phyloP scores from a whole-genome alignment of 371 early-diverging fungal genomes.

The Mortierella sp. region DNA sequence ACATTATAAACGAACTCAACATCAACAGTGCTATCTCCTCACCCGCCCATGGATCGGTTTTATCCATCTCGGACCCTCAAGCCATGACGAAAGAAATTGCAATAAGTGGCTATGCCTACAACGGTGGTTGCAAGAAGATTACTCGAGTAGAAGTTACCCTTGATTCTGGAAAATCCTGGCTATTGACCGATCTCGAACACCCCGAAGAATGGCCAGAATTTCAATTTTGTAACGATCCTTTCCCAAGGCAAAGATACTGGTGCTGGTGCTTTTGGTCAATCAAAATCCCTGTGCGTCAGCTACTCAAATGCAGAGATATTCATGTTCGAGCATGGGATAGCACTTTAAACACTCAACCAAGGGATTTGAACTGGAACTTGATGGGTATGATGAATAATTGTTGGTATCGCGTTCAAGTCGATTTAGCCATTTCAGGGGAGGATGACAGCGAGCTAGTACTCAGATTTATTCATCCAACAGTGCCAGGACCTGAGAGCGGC shows the following conservation, averaged over 20 bases:
- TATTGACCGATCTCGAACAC: slow-evolving; percentile 62
- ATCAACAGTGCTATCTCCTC: slow-evolving; percentile 67
- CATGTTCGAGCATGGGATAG: slow-evolving; percentile 83
- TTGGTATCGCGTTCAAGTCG: slow-evolving; percentile 62
- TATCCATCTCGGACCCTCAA: slow-evolving; percentile 13
- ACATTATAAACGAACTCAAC: slow-evolving; percentile 81
- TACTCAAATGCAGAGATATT: slow-evolving; percentile 68
- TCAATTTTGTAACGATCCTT: slow-evolving; percentile 13
- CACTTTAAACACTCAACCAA: slow-evolving; percentile 81
- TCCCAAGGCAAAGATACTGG: slow-evolving; percentile 63
- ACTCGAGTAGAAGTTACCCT: slow-evolving; percentile 84
- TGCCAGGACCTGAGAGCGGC: slow-evolving; percentile 51
- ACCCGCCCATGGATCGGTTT: slow-evolving; percentile 59
- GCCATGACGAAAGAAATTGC: slow-evolving; percentile 39
- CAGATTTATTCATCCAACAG: slow-evolving; percentile 67
- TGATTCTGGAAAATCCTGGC: slow-evolving; percentile 86
- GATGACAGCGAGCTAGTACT: slow-evolving; percentile 45
- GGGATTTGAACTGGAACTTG: slow-evolving; percentile 81
- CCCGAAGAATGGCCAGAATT: slow-evolving; percentile 54
- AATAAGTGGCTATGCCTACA: slow-evolving; percentile 81
- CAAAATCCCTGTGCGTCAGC: slow-evolving; percentile 59
- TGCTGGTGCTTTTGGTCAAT: slow-evolving; percentile 81
- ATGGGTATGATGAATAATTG: slow-evolving; percentile 89
- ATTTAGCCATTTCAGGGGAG: slow-evolving; percentile 33
- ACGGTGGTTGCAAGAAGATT: slow-evolving; percentile 79